Evolutionary conservation across 2,329 filamentous ascomycete genomes (phyloP).

Genomic region (Leptographium procerum): DNA sequence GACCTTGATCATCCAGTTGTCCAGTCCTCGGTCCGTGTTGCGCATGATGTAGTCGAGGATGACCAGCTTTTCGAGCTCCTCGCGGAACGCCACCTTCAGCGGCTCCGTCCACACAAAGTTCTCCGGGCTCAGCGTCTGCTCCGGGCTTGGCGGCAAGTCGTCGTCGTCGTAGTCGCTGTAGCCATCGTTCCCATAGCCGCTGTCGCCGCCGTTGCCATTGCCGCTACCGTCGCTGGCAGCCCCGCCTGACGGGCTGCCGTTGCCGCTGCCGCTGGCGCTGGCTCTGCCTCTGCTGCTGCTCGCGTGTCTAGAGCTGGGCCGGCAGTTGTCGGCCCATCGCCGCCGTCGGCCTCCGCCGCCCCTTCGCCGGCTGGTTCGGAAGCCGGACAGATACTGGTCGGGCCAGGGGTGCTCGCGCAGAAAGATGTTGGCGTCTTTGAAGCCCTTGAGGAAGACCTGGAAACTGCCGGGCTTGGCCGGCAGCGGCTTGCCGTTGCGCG

Average conservation of each 20-base stretch:
- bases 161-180: conserved; percentile 17
- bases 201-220: not conserved
- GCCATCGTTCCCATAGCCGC: conserved; percentile 13
- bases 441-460: conserved; percentile 93
- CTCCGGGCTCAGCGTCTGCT: conserved; percentile 28
- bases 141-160: conserved; percentile 19
- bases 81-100: conserved; percentile 82
- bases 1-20: conserved; percentile 99
- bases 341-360: conserved; percentile 31
- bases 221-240: not conserved
- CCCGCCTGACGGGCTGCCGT: not conserved
- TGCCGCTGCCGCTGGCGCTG: not conserved
- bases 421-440: conserved; percentile 94
- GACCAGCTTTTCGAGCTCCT: conserved; percentile 92
- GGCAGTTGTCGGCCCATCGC: conserved; percentile 72
- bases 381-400: conserved; percentile 66
- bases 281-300: too few species aligned
- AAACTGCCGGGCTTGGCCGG: conserved; percentile 92
- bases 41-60: conserved; percentile 99
- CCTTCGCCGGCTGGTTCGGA: conserved; percentile 55
- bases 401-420: conserved; percentile 94
- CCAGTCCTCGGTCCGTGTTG: conserved; percentile 89
- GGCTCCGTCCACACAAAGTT: conserved; percentile 78
- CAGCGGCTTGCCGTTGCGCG: conserved; percentile 74
- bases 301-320: conserved; percentile 48